A percentile compares a stretch with the other conserved stretches of the same genome.
phyloP scores from a whole-genome alignment of 345 rosid species.

The sweet orange (Citrus sinensis) region DVS_A1.0 CM039164.1:15718001-15718500 shows the following conservation, averaged over 20 bases:
- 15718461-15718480: neutral
- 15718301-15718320: neutral
- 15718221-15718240: neutral
- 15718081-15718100: neutral
- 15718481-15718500: neutral
- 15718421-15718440: too few species aligned
- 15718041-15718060: neutral
- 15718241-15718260: too few species aligned
- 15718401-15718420: neutral
- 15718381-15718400: neutral
- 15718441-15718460: neutral
- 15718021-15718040: neutral
- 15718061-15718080: neutral
- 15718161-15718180: too few species aligned
- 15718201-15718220: too few species aligned
- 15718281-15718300: too few species aligned
- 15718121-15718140: too few species aligned
- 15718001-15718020: neutral
- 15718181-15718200: too few species aligned
- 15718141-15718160: too few species aligned
- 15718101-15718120: neutral
- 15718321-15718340: neutral
- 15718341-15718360: neutral
- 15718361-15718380: neutral
- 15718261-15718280: too few species aligned